These are phyloP conservation scores for Boechera retrofracta DNA, from an alignment of 345 rosid genomes.

Conservation along the genomic window DNA sequence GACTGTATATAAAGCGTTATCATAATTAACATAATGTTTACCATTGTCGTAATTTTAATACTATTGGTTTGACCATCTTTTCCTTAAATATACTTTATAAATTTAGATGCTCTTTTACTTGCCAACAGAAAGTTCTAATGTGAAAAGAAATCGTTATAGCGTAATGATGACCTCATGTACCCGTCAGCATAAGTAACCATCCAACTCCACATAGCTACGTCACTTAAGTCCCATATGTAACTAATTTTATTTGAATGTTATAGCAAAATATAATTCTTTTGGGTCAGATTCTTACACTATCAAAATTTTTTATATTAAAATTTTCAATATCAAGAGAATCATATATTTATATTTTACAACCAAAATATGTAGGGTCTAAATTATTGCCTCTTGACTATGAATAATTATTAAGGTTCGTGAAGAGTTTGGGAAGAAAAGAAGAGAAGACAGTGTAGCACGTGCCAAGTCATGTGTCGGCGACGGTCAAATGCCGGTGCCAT, in stretches of 20 bases:
- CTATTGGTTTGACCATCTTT: constrained; percentile 36
- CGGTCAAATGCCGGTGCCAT: constrained; percentile 92
- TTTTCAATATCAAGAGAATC: background rate
- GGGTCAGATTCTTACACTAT: background rate
- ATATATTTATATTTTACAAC: background rate
- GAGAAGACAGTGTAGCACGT: constrained; percentile 54
- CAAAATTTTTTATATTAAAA: background rate
- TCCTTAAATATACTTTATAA: background rate
- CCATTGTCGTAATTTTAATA: constrained; percentile 16
- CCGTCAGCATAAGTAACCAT: constrained; percentile 32
- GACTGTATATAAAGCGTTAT: constrained; percentile 8
- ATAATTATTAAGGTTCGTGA: constrained; percentile 31
- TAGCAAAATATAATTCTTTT: too few relatives aligned
- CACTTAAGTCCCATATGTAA: background rate
- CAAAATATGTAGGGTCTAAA: constrained; percentile 32
- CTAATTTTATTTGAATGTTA: background rate
- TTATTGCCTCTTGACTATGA: constrained; percentile 33
- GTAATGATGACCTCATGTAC: constrained; percentile 29
- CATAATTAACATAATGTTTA: background rate
- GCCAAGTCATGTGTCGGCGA: constrained; percentile 60
- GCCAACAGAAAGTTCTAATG: constrained; percentile 30
- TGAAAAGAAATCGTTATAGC: constrained; percentile 22
- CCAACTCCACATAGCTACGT: constrained; percentile 21
- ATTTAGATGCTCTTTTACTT: constrained; percentile 23
- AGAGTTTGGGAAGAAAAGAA: constrained; percentile 18